A percentile compares a stretch with the other conserved stretches of the same genome.
phyloP scores from a whole-genome alignment of 177 flowering plant genomes.

The Vitis hybrid region DNA sequence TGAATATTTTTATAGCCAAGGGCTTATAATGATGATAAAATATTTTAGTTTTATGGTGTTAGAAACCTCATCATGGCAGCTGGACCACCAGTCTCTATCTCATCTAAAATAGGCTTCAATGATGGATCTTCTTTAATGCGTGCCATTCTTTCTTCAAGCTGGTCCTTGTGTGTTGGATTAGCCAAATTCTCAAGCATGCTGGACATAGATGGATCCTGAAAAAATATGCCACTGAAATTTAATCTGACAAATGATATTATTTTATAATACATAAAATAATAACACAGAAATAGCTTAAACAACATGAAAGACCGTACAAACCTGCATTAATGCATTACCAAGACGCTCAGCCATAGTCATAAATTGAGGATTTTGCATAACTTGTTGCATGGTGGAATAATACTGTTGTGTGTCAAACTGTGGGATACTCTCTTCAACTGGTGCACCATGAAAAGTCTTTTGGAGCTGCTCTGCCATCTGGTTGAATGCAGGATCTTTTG shows the following conservation, averaged over 20 bases:
- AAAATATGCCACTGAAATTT: conserved; percentile 6
- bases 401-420: conserved; percentile 78
- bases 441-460: conserved; percentile 63
- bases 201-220: conserved; percentile 93
- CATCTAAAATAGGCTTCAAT: conserved; percentile 82
- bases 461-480: conserved; percentile 97
- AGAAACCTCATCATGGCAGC: conserved; percentile 94
- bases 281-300: not conserved
- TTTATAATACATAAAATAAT: not conserved
- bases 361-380: conserved; percentile 95
- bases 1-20: not conserved
- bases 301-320: conserved; percentile 20
- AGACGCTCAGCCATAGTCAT: conserved; percentile 98
- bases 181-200: conserved; percentile 69
- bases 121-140: conserved; percentile 85
- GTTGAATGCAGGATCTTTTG: conserved; percentile 89
- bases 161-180: conserved; percentile 68
- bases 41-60: not conserved
- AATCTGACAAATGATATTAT: not conserved
- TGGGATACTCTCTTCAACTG: conserved; percentile 58
- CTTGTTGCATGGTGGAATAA: conserved; percentile 85
- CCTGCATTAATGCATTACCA: conserved; percentile 93
- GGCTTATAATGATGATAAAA: not conserved
- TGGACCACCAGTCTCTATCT: conserved; percentile 92
- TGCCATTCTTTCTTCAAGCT: conserved; percentile 84